Conservation (phyloP, 2,329 filamentous ascomycete species). For the Monilinia fructicola region DNA sequence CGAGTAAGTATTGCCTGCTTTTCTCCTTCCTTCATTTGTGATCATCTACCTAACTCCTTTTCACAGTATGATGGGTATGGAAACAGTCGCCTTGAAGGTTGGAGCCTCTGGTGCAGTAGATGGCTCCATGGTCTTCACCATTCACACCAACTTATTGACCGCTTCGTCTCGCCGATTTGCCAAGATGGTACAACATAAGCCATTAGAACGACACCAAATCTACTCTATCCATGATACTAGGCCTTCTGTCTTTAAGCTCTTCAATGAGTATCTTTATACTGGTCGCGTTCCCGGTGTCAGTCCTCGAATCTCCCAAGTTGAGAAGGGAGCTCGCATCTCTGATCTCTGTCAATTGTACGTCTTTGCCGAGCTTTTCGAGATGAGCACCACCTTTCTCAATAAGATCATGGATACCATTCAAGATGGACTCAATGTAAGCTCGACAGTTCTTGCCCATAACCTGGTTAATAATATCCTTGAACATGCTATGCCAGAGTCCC, state of each 20-base stretch:
- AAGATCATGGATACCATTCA: slow-evolving; percentile 35
- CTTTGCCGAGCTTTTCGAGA: slow-evolving; percentile 25
- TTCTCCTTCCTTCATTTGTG: background rate
- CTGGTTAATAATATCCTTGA: slow-evolving; percentile 28
- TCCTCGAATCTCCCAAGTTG: background rate
- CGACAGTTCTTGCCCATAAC: slow-evolving; percentile 23
- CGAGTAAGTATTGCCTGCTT: background rate
- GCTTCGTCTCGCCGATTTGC: background rate
- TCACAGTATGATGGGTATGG: slow-evolving; percentile 12
- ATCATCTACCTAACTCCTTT: background rate
- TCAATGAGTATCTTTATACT: slow-evolving; percentile 31
- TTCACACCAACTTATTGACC: slow-evolving; percentile 14
- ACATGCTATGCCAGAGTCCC: slow-evolving; percentile 19
- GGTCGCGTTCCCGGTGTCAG: slow-evolving; percentile 25
- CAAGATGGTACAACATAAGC: background rate
- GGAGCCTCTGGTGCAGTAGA: background rate
- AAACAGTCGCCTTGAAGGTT: slow-evolving; percentile 11
- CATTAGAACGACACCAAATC: background rate
- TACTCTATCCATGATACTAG: slow-evolving; percentile 16
- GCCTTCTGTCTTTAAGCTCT: slow-evolving; percentile 29
- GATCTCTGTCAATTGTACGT: slow-evolving; percentile 31
- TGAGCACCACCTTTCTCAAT: slow-evolving; percentile 27
- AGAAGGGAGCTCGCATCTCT: slow-evolving; percentile 19
- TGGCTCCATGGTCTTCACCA: slow-evolving; percentile 9
- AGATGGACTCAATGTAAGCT: slow-evolving; percentile 29